Conservation (phyloP, 2,329 filamentous ascomycete genomes). For the Emergomyces orientalis region DNA sequence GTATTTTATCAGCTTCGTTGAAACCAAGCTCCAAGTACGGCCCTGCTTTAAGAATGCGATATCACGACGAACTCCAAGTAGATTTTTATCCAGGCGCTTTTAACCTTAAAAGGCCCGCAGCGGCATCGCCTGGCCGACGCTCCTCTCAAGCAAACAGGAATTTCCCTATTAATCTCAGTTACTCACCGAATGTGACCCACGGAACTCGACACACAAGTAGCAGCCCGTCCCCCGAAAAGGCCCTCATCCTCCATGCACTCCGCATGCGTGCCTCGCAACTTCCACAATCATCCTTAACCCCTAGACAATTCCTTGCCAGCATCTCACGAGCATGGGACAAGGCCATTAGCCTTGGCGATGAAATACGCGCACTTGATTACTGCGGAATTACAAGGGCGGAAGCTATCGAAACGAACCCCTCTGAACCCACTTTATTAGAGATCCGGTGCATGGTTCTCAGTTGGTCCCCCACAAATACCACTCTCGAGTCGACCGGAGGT, state of each 20-base stretch:
- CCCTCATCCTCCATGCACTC: constrained; percentile 36
- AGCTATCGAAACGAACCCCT: constrained; percentile 20
- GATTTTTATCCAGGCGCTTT: constrained; percentile 36
- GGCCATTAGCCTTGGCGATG: constrained; percentile 32
- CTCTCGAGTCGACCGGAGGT: neutral
- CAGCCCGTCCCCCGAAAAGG: constrained; percentile 29
- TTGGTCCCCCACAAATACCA: neutral
- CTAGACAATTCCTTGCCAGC: constrained; percentile 33
- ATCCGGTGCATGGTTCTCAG: constrained; percentile 34
- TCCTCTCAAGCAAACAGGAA: constrained; percentile 18
- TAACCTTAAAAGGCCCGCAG: constrained; percentile 13
- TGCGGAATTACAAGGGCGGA: constrained; percentile 36
- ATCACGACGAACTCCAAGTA: constrained; percentile 34
- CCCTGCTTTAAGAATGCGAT: constrained; percentile 34
- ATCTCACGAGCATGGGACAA: constrained; percentile 37
- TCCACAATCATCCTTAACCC: constrained; percentile 26
- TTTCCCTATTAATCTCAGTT: constrained; percentile 28
- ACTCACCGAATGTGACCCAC: constrained; percentile 19
- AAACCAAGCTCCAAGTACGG: constrained; percentile 22
- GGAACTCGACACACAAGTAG: constrained; percentile 2
- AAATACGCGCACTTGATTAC: constrained; percentile 37
- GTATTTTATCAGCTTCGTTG: constrained; percentile 30
- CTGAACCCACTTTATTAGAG: constrained; percentile 20
- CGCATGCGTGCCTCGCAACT: constrained; percentile 30
- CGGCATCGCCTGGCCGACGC: neutral